phyloP scores from a whole-genome alignment of 2,329 filamentous ascomycete species.

The Colletotrichum lini region DNA sequence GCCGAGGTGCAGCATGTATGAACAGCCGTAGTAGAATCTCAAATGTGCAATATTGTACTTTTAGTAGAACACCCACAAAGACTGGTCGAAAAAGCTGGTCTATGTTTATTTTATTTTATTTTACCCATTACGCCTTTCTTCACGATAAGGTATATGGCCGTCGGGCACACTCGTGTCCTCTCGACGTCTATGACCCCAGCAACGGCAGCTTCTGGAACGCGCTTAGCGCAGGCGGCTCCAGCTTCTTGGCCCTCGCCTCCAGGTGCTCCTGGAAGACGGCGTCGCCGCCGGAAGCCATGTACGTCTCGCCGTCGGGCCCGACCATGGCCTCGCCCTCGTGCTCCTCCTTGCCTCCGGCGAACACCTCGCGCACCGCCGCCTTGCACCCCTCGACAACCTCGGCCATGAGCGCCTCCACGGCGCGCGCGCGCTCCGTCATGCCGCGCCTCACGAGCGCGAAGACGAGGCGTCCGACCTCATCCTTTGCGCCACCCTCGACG shows the following conservation, averaged over 20 bases:
- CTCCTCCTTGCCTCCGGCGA: slow-evolving; percentile 52
- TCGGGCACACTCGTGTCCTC: no score
- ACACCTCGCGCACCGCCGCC: slow-evolving; percentile 79
- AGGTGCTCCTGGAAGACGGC: slow-evolving; percentile 68
- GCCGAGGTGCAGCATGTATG: slow-evolving; percentile 26
- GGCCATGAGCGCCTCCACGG: slow-evolving; percentile 80
- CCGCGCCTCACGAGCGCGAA: slow-evolving; percentile 82
- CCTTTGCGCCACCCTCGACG: slow-evolving; percentile 77
- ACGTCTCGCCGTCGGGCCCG: slow-evolving; percentile 44
- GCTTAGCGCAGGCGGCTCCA: slow-evolving; percentile 65
- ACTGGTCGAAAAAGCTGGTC: slow-evolving; percentile 12
- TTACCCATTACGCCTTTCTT: neutral
- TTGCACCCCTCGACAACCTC: slow-evolving; percentile 82
- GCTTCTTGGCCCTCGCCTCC: slow-evolving; percentile 60
- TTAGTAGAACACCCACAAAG: slow-evolving; percentile 36
- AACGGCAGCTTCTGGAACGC: slow-evolving; percentile 65
- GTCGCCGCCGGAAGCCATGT: slow-evolving; percentile 63
- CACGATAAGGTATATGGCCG: neutral
- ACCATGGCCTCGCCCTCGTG: slow-evolving; percentile 44
- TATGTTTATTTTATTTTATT: neutral
- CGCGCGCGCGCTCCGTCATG: slow-evolving; percentile 89
- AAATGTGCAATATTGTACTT: slow-evolving; percentile 44
- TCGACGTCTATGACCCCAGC: slow-evolving; percentile 56
- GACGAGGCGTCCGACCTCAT: slow-evolving; percentile 82
- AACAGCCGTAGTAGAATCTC: slow-evolving; percentile 37